Base-by-base conservation (phyloP, 2,329 filamentous ascomycete genomes). In the Sarocladium brachiariae region DNA sequence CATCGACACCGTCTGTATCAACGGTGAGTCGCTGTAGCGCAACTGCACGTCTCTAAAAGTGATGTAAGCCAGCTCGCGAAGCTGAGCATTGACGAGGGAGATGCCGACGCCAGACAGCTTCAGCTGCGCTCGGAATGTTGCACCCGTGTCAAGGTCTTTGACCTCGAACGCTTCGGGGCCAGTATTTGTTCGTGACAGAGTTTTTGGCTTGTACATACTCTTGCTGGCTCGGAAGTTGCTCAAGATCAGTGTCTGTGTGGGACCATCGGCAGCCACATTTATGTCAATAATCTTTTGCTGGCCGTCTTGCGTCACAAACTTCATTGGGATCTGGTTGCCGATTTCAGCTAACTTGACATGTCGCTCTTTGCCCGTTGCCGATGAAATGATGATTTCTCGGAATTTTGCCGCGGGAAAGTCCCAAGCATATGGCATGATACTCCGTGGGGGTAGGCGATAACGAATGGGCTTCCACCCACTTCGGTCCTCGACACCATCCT, bases 361-460 rank as follows among this genome's bases (percentile, higher is more conserved):
- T 25, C 93, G 79, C 63, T 96, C 90, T 53, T 65, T 70, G 49
- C 62, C 61, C 19, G 63, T 63, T 1, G 64, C 56, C 24, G 65
- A 58, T 62, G 99, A 82, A 47, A 97, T 83, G 31, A 49, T 49
- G 34, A 99, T 80, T 64, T 96, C 93, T 61, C 93, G 95, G 70
- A 89, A 86, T 70, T 95, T 96, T n/a, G 90, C 91, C 1, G 93
- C 92, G 1, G 93, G 95, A 69, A 96, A 99, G 64, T 99, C 95
- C 93, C 93, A 99, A 2, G 93, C 92, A 62, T 99, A 99, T 1
- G 95, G 93, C 93, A 99, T 99, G 67, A 99, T 96, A 67, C 92
- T 97, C 53, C 93, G 80, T 11, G 92, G 84, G 2, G 95, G 95
- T 25, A 99, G 75, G 27, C 92, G 86, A 69, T 99, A 99, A 50